These are phyloP conservation scores for Globisporangium sylvaticum DNA, from an alignment of 352 stramenopile genomes.

Conservation along the genomic window DNA sequence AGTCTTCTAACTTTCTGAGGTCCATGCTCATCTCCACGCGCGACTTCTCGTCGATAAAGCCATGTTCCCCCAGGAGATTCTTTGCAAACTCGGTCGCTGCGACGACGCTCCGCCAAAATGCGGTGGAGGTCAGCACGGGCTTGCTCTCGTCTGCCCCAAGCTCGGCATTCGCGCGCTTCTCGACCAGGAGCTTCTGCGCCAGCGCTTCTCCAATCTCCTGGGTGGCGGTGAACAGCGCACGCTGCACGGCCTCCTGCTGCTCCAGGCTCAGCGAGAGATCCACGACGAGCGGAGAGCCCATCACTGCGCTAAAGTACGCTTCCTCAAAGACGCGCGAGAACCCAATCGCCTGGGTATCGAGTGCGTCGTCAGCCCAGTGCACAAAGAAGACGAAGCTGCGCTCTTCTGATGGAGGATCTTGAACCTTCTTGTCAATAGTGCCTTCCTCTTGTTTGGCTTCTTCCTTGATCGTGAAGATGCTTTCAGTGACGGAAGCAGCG, in stretches of 20 bases:
- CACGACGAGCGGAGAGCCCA: background rate
- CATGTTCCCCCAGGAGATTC: background rate
- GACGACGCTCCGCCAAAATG: background rate
- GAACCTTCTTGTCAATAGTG: background rate
- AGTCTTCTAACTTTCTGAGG: background rate
- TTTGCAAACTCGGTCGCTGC: slow-evolving; percentile 2
- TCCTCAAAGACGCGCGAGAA: slow-evolving; percentile 2
- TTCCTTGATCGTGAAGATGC: background rate
- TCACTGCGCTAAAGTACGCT: background rate
- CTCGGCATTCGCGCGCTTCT: background rate
- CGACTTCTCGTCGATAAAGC: background rate
- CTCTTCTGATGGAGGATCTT: background rate
- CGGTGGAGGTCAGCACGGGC: background rate
- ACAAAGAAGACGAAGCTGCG: background rate
- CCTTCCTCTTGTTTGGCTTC: background rate
- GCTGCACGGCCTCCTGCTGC: background rate
- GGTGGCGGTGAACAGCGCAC: background rate
- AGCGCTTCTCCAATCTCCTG: background rate
- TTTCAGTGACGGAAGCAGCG: no score
- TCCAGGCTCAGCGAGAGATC: background rate
- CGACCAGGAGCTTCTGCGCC: background rate
- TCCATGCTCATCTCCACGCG: slow-evolving; percentile 10
- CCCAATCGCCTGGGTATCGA: background rate
- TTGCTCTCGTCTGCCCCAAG: background rate
- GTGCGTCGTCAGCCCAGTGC: background rate